Base-by-base conservation (phyloP, 495 filamentous ascomycete genomes). In the Neohortaea acidophila region DNA sequence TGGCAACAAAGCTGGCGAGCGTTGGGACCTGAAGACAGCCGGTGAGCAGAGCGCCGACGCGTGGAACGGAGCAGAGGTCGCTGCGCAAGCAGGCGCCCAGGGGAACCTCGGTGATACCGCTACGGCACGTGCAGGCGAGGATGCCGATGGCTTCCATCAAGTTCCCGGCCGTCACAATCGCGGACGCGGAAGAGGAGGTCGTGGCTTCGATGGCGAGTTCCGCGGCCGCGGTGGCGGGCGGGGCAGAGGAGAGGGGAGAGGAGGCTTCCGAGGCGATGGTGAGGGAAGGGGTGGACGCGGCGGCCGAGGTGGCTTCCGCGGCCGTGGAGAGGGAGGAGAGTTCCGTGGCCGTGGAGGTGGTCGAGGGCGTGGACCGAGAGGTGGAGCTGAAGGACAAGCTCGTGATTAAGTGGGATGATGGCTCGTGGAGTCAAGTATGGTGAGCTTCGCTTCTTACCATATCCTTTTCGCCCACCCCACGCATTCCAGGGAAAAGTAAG, bases 81-180 rank as follows among this genome's bases (percentile, higher is more conserved):
- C 25, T 2, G 13, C 26, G 18, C 17, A 73, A 10, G 53, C 67
- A n/a, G 70, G 72, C 8, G 75, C 69, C 6, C 67, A 75, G 18
- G 73, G 68, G 39, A 73, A 71, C 53, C 80, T 74, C 72, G 74
- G 76, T n/a, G 75, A 81, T 48, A 75, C 78, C 27, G 34, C 49
- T 18, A 36, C 49, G 5, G 50, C 41, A 19, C 23, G 40, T 39
- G 37, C 50, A 5, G 24, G 50, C 21, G 47, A 50, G 7, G 44
- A 51, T 24, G 55, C 57, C 31, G 49, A 63, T 13, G 47, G 48
- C 43, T 85, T 86, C 59, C 75, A 77, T 37, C 68, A 72, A 45
- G 77, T 84, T 14, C n/a, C 22, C 10, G 22, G 33, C 12, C 40
- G 40, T 8, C 69, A 72, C 36, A 75, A 65, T 41, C 41, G 48